A percentile compares a stretch with the other conserved stretches of the same genome.
Evolutionary conservation across 2,329 filamentous ascomycete genomes (phyloP).

Genomic region (Eutypella sp.): DNA sequence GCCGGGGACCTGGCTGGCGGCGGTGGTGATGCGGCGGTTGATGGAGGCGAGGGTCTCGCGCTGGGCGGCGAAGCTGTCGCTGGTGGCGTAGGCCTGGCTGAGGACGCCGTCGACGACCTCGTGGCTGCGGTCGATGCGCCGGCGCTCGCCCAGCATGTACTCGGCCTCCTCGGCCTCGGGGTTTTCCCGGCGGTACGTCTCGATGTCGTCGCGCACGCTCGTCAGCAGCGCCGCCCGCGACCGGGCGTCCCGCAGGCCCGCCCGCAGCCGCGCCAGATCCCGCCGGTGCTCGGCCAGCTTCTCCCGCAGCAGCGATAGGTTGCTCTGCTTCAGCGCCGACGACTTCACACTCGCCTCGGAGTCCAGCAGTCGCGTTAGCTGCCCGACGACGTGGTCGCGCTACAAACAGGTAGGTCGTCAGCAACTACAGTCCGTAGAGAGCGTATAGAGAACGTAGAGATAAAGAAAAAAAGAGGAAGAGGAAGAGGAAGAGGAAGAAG

Average conservation of each 20-base stretch:
- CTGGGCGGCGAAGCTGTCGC: conserved; percentile 84
- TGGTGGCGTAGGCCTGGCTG: conserved; percentile 93
- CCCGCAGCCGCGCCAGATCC: conserved; percentile 71
- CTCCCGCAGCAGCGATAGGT: conserved; percentile 85
- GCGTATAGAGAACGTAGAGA: too few relatives aligned
- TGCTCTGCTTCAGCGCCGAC: conserved; percentile 95
- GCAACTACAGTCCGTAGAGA: too few relatives aligned
- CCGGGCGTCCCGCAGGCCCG: conserved; percentile 70
- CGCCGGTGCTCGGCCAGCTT: conserved; percentile 81
- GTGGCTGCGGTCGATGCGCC: conserved; percentile 82
- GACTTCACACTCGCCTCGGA: conserved; percentile 82
- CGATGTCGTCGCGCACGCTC: conserved; percentile 87
- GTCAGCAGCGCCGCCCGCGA: conserved; percentile 85
- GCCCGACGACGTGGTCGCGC: conserved; percentile 76
- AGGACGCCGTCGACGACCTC: conserved; percentile 85
- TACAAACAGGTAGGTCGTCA: conserved; percentile 32
- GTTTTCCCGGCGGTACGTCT: conserved; percentile 78
- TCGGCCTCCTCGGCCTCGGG: conserved; percentile 83
- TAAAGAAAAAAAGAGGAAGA: too few relatives aligned
- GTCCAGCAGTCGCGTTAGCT: conserved; percentile 85
- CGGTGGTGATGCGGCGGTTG: conserved; percentile 82
- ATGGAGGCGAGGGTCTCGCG: conserved; percentile 83
- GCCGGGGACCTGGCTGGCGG: conserved; percentile 86
- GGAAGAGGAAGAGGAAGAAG: conserved; percentile 1
- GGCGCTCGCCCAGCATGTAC: conserved; percentile 92